Conservation (phyloP, 257 asterid species). For the Perilla frutescens region DNA sequence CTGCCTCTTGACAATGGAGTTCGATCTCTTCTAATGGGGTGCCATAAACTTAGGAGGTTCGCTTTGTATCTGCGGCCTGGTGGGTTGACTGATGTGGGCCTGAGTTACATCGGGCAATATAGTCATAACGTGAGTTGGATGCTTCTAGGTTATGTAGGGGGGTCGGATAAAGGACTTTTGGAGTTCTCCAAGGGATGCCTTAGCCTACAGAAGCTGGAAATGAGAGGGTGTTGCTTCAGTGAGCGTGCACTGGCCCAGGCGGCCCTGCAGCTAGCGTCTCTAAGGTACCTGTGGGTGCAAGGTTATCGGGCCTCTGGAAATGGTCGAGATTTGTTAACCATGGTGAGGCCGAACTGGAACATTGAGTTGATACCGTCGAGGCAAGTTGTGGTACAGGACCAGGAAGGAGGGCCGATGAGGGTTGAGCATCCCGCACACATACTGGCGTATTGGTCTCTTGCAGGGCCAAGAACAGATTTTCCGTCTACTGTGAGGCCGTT, state of each 20-base stretch:
- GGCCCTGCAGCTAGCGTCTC: conserved; percentile 52
- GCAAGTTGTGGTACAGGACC: conserved; percentile 40
- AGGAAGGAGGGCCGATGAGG: conserved; percentile 29
- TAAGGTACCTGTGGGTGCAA: conserved; percentile 89
- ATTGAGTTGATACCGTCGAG: conserved; percentile 80
- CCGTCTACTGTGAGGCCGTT: conserved; percentile 65
- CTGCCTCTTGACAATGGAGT: conserved; percentile 89
- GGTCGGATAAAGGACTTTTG: conserved; percentile 78
- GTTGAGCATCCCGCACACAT: conserved; percentile 81
- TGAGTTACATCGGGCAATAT: conserved; percentile 68
- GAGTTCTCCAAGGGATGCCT: conserved; percentile 88
- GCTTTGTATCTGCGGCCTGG: conserved; percentile 81
- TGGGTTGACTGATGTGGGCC: conserved; percentile 78
- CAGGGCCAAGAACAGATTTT: conserved; percentile 84
- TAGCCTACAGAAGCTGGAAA: conserved; percentile 72
- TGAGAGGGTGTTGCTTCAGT: conserved; percentile 85
- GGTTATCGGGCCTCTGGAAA: conserved; percentile 61
- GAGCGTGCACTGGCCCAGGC: conserved; percentile 78
- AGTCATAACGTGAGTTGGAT: conserved; percentile 85
- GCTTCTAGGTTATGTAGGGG: conserved; percentile 86
- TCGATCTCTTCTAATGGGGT: conserved; percentile 64
- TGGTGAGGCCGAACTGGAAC: conserved; percentile 82
- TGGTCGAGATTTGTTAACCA: conserved; percentile 57
- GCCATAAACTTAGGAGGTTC: conserved; percentile 70
- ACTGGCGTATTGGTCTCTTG: conserved; percentile 88